Evolutionary conservation across 2,329 filamentous ascomycete species (phyloP).

Genomic region (Taxawa tesnikishii): DNA sequence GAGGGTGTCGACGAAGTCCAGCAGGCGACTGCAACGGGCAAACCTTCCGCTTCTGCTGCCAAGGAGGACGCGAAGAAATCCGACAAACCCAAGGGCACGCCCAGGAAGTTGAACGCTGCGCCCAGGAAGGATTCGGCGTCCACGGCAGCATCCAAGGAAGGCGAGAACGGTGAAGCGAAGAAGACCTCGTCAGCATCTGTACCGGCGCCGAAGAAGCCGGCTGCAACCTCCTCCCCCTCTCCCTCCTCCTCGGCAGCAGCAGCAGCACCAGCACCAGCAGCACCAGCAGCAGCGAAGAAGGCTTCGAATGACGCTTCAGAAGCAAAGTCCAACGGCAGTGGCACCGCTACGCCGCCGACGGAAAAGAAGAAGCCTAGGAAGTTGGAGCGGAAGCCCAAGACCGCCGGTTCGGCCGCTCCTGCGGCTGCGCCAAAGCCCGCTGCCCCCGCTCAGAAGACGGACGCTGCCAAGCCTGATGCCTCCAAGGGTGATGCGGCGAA

Average conservation of each 20-base stretch:
- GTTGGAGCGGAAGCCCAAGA: conserved; percentile 9
- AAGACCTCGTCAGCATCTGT: no score
- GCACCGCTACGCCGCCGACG: conserved; percentile 8
- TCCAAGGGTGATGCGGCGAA: no score
- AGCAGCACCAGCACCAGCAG: no score
- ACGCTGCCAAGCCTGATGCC: no score
- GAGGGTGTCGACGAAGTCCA: conserved; percentile 9
- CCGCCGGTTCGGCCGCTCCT: no score
- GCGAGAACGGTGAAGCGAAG: no score
- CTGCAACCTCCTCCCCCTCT: conserved; percentile 8
- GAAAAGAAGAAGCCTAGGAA: conserved; percentile 20
- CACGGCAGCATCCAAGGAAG: no score
- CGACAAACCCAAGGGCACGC: conserved; percentile 2
- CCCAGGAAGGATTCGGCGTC: no score
- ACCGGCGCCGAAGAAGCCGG: conserved; percentile 6
- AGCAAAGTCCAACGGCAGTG: conserved; percentile 5
- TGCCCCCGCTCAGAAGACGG: no score
- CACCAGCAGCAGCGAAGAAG: no score
- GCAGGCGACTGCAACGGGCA: not conserved
- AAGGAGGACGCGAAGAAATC: not conserved
- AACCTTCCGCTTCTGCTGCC: not conserved
- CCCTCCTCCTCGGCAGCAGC: conserved; percentile 8
- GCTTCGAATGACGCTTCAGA: conserved; percentile 8
- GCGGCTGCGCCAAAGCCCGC: no score
- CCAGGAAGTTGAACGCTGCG: conserved; percentile 4